Base-by-base conservation (phyloP, 2,329 filamentous ascomycete genomes). In the Cordyceps fumosorosea region DNA sequence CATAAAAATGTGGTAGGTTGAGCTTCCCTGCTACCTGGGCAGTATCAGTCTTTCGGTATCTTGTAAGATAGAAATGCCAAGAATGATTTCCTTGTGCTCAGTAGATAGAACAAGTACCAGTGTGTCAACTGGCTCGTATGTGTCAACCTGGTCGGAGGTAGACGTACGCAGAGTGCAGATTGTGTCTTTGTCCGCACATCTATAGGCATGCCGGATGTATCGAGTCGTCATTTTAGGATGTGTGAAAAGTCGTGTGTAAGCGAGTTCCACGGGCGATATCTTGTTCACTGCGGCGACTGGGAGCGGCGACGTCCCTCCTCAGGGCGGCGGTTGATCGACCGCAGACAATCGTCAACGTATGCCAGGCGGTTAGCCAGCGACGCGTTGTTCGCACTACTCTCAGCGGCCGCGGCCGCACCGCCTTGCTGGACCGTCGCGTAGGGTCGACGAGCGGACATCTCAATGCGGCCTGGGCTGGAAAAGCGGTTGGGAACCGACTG, bases 401-500 rank as follows among this genome's bases (percentile, higher is more conserved):
- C 57, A 1, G 18, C 57, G 12, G 44, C 29, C 29, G 29, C 29
- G 8, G 29, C 48, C 16, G 44, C 44, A 12, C 14, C 26, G 22
- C 75, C 71, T 66, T 82, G 80, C 65, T 85, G 83, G 42, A 85
- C 75, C 0, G 84, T 87, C 12, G 84, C 80, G 70, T 84, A 86
- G 2, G 82, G 82, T 32, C 80, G 77, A 5, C 78, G 72, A 58
- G 76, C 71, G 22, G 76, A 75, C 56, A 78, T 67, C 54, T 81
- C 78, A 40, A 83, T 74, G 47, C 74, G 76, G 14, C 75, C 72
- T 2, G 78, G 76, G 65, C 80, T 79, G 37, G 78, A 80, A 34
- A 81, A 70, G 47, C 85, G 79, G 63, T 82, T 83, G n/a, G 85
- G 85, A 65, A 87, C 85, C 52, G 84, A 87, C 67, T 84, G 79